These are phyloP conservation scores for Colletotrichum somersetense DNA, from an alignment of 2,329 filamentous ascomycete species.

Conservation along the genomic window DNA sequence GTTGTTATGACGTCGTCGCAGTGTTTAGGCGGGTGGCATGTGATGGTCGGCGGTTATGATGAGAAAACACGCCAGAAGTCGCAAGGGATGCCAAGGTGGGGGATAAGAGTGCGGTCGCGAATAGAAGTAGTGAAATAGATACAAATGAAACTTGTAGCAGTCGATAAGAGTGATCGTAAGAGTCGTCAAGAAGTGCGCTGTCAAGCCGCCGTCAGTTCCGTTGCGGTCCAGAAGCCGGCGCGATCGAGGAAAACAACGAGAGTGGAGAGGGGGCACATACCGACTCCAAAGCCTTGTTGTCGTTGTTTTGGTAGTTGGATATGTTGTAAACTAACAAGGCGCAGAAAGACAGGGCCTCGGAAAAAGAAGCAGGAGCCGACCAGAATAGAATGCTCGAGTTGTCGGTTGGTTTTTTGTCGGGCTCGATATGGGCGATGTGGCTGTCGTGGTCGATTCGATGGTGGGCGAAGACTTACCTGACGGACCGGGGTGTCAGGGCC, in stretches of 20 bases:
- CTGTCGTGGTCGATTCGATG: constrained; percentile 17
- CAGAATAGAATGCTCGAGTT: constrained; percentile 24
- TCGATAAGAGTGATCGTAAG: constrained; percentile 31
- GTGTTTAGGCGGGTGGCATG: constrained; percentile 28
- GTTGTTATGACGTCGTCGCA: constrained; percentile 25
- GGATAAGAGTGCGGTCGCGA: constrained; percentile 29
- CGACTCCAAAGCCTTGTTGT: constrained; percentile 24
- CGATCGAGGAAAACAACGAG: constrained; percentile 6
- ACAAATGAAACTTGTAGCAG: constrained; percentile 33
- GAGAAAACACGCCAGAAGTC: constrained; percentile 7
- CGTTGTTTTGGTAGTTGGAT: constrained; percentile 9
- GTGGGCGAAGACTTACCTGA: constrained; percentile 12
- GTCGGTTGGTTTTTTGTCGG: constrained; percentile 28
- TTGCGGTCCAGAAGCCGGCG: neutral
- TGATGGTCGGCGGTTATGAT: constrained; percentile 23
- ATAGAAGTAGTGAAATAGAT: constrained; percentile 30
- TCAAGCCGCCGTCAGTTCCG: constrained; percentile 20
- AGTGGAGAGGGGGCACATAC: constrained; percentile 20
- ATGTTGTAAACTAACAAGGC: constrained; percentile 5
- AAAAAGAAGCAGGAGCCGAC: constrained; percentile 14
- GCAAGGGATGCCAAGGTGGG: constrained; percentile 15
- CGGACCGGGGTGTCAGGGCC: constrained; percentile 11
- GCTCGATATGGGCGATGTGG: constrained; percentile 19
- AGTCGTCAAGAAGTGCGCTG: constrained; percentile 33
- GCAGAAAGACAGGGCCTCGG: neutral